phyloP scores from a whole-genome alignment of 768 basidiomycete genomes.

The Auricularia cornea region DNA sequence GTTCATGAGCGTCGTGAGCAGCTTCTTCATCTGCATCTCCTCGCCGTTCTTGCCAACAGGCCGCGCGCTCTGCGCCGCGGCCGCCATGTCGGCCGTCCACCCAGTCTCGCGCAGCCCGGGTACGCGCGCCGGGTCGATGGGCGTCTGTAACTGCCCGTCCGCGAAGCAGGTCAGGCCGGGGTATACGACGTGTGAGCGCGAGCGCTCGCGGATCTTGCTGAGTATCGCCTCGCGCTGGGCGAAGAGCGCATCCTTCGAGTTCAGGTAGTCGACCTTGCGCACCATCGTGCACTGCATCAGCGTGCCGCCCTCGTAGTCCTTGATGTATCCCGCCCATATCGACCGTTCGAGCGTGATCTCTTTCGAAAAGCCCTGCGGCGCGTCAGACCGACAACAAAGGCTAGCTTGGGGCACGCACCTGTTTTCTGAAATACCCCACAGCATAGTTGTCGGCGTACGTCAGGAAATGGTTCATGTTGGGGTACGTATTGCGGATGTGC shows the following conservation, averaged over 20 bases:
- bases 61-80: slow-evolving; percentile 17
- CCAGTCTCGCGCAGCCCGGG: slow-evolving; percentile 91
- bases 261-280: slow-evolving; percentile 82
- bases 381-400: not conserved
- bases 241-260: slow-evolving; percentile 64
- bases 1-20: slow-evolving; percentile 68
- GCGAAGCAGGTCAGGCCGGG: slow-evolving; percentile 46
- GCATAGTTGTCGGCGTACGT: slow-evolving; percentile 99
- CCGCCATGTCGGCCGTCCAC: slow-evolving; percentile 80
- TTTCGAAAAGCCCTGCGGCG: slow-evolving; percentile 73
- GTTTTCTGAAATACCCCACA: slow-evolving; percentile 98
- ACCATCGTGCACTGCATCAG: slow-evolving; percentile 99
- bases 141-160: not conserved
- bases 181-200: slow-evolving; percentile 79
- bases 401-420: slow-evolving; percentile 29
- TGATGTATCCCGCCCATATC: slow-evolving; percentile 98
- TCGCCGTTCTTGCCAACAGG: not conserved
- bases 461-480: slow-evolving; percentile 86
- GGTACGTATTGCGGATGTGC: slow-evolving; percentile 75
- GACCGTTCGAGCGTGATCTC: slow-evolving; percentile 89
- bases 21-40: slow-evolving; percentile 48
- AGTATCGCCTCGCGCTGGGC: slow-evolving; percentile 87
- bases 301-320: slow-evolving; percentile 98
- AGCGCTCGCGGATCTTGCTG: slow-evolving; percentile 78
- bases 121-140: slow-evolving; percentile 64